Percentiles rank a stretch among this genome's conserved stretches.
phyloP scores from a whole-genome alignment of 495 filamentous ascomycete species.

The Talaromyces wortmannii region DNA sequence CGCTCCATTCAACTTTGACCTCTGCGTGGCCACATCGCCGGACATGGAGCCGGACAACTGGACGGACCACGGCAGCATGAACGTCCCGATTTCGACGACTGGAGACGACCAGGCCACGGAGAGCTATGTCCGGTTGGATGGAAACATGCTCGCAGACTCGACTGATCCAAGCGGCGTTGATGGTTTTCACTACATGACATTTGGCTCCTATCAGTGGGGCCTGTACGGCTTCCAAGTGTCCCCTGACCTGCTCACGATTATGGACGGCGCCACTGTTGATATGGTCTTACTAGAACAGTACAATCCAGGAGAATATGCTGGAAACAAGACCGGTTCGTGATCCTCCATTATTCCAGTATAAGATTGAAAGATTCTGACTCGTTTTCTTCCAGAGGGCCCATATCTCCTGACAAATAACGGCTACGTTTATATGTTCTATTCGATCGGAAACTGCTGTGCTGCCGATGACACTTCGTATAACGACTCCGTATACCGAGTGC shows the following conservation, averaged over 20 bases:
- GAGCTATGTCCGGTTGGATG: not conserved
- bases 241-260: not conserved
- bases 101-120: not conserved
- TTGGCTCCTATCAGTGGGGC: constrained; percentile 65
- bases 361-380: not conserved
- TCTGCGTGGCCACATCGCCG: constrained; percentile 61
- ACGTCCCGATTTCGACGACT: constrained; percentile 56
- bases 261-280: not conserved
- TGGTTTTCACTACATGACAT: constrained; percentile 49
- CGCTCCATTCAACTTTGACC: constrained; percentile 55
- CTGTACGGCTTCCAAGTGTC: constrained; percentile 26
- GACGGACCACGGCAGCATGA: constrained; percentile 43
- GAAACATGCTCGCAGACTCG: not conserved
- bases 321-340: not conserved
- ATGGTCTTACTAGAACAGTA: not conserved
- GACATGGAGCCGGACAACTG: constrained; percentile 56
- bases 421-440: not conserved
- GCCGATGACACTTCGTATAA: not conserved
- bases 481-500: not conserved
- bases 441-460: not conserved
- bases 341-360: not conserved
- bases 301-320: not conserved
- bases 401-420: not conserved
- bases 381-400: not conserved
- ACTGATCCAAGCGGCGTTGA: constrained; percentile 47